Conservation (phyloP, 148 eudicot genomes). For the Heliosperma pusillum region DNA sequence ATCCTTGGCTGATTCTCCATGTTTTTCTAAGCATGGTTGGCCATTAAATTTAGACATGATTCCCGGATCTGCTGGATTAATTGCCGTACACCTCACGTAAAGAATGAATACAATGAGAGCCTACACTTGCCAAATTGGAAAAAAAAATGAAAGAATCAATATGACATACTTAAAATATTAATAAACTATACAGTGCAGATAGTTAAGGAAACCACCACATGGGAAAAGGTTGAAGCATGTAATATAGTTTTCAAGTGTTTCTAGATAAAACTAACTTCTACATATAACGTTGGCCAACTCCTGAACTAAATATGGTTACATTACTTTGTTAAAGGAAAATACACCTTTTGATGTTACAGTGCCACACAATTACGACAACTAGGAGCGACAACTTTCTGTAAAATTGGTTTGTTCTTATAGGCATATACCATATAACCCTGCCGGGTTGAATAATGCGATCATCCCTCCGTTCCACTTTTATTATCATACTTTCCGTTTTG, state of each 20-base stretch:
- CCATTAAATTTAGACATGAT: constrained; percentile 65
- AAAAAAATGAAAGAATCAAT: constrained; percentile 17
- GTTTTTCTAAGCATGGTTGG: constrained; percentile 28
- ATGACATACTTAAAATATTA: neutral
- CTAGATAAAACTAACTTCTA: neutral
- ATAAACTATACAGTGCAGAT: neutral
- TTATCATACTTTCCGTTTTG: too few relatives aligned
- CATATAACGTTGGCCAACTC: neutral
- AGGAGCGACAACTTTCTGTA: neutral
- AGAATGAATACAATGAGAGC: constrained; percentile 80
- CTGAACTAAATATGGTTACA: neutral
- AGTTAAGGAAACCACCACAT: neutral
- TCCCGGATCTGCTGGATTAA: constrained; percentile 96
- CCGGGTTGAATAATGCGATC: too few relatives aligned
- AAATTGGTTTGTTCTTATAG: neutral
- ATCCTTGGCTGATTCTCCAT: constrained; percentile 40
- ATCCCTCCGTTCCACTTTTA: too few relatives aligned
- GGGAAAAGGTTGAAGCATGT: neutral
- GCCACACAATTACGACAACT: neutral
- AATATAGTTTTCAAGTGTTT: neutral
- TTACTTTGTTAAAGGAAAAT: neutral
- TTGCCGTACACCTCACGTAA: constrained; percentile 84
- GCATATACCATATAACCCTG: neutral
- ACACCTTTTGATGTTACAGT: neutral
- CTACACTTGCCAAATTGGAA: constrained; percentile 34